Evolutionary conservation across 2,329 filamentous ascomycete species (phyloP).

Genomic region (Colletotrichum sp.): DNA sequence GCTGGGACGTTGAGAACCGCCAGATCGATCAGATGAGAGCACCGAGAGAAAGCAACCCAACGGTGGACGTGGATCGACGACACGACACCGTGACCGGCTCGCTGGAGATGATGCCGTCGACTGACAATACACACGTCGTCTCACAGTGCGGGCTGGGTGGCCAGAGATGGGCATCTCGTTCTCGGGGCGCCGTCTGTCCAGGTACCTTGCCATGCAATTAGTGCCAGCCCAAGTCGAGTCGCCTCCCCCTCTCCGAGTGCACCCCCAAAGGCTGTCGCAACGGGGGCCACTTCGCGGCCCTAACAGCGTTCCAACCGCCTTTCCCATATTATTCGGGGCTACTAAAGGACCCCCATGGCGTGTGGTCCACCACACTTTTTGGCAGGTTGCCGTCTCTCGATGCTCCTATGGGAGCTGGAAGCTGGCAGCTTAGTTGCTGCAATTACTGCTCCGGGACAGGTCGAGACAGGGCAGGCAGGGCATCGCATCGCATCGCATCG

Average conservation of each 20-base stretch:
- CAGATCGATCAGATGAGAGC: neutral
- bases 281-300: neutral
- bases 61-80: neutral
- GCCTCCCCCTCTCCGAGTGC: neutral
- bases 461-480: neutral
- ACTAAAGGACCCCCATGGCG: neutral
- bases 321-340: neutral
- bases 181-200: neutral
- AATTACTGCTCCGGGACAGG: neutral
- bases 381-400: neutral
- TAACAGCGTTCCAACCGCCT: constrained; percentile 2
- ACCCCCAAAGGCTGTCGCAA: neutral
- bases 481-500: neutral
- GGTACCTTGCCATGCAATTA: neutral
- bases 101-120: neutral
- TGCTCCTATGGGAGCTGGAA: neutral
- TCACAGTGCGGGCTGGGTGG: neutral
- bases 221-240: neutral
- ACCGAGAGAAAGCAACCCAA: neutral
- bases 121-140: neutral
- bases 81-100: neutral
- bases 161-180: neutral
- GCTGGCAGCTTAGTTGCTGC: neutral
- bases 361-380: constrained; percentile 14
- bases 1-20: neutral